A percentile compares a stretch with the other conserved stretches of the same genome.
phyloP scores from a whole-genome alignment of 768 basidiomycete species.

The Crucibulum laeve region DNA sequence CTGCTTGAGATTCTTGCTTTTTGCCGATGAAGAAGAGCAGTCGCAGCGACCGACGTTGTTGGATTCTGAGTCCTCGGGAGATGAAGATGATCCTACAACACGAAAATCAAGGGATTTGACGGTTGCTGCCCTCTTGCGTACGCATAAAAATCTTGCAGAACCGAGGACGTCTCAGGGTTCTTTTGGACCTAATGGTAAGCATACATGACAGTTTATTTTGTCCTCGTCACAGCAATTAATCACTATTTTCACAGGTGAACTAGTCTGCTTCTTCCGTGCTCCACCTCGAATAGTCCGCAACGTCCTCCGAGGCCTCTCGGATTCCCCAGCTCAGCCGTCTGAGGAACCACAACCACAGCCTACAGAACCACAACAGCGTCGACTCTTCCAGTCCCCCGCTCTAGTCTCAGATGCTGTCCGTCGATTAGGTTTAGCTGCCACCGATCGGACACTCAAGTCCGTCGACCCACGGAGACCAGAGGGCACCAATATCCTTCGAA shows the following conservation, averaged over 20 bases:
- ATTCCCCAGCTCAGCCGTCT: conserved; percentile 33
- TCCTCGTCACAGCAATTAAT: neutral
- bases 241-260: conserved; percentile 52
- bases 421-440: conserved; percentile 57
- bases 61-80: conserved; percentile 64
- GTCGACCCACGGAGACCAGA: conserved; percentile 38
- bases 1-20: conserved; percentile 79
- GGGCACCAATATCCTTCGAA: conserved; percentile 58
- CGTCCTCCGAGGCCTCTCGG: conserved; percentile 40
- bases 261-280: conserved; percentile 83
- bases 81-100: conserved; percentile 45
- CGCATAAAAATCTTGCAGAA: conserved; percentile 77
- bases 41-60: conserved; percentile 27
- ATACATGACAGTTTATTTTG: neutral
- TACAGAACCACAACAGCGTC: conserved; percentile 19
- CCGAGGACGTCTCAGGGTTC: conserved; percentile 83
- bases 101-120: conserved; percentile 45
- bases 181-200: conserved; percentile 83
- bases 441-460: conserved; percentile 41
- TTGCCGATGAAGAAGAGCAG: conserved; percentile 55
- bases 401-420: conserved; percentile 72
- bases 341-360: conserved; percentile 18
- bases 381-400: conserved; percentile 58
- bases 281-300: conserved; percentile 71
- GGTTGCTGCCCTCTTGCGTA: conserved; percentile 51